A percentile compares a stretch with the other conserved stretches of the same genome.
These are phyloP conservation scores for Fusarium miscanthi DNA, from an alignment of 2,329 filamentous ascomycete genomes.

Conservation along the genomic window DNA sequence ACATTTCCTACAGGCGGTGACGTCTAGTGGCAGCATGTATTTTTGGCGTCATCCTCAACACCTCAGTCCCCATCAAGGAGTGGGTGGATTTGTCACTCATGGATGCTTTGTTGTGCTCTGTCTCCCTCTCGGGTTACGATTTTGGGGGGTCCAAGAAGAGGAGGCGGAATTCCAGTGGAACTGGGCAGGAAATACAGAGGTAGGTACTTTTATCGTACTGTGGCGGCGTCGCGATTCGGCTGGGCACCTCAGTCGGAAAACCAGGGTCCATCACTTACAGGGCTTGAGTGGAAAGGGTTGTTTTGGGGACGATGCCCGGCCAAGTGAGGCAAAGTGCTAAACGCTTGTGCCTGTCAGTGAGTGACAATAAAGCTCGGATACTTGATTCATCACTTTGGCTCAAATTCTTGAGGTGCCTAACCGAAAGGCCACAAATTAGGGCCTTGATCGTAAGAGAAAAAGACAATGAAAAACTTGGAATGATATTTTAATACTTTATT, in stretches of 20 bases:
- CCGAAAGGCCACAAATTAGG: background rate
- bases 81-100: constrained; percentile 32
- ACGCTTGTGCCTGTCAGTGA: background rate
- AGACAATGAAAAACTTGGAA: background rate
- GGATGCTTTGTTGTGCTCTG: constrained; percentile 4
- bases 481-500: background rate
- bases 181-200: constrained; percentile 13
- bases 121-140: constrained; percentile 27
- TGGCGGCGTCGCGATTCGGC: constrained; percentile 32
- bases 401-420: background rate
- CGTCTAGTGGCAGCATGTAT: constrained; percentile 17
- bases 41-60: constrained; percentile 30
- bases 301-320: constrained; percentile 18
- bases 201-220: constrained; percentile 13
- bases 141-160: constrained; percentile 28
- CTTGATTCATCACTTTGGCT: background rate
- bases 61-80: constrained; percentile 19
- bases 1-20: constrained; percentile 26
- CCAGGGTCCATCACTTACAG: constrained; percentile 29
- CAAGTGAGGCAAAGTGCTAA: constrained; percentile 27
- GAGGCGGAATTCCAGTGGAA: constrained; percentile 35
- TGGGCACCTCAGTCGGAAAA: constrained; percentile 26
- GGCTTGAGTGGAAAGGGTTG: constrained; percentile 6
- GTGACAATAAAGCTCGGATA: background rate
- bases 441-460: background rate